phyloP scores from a whole-genome alignment of 169 alveolate genomes.

The Plasmodium relictum region DNA sequence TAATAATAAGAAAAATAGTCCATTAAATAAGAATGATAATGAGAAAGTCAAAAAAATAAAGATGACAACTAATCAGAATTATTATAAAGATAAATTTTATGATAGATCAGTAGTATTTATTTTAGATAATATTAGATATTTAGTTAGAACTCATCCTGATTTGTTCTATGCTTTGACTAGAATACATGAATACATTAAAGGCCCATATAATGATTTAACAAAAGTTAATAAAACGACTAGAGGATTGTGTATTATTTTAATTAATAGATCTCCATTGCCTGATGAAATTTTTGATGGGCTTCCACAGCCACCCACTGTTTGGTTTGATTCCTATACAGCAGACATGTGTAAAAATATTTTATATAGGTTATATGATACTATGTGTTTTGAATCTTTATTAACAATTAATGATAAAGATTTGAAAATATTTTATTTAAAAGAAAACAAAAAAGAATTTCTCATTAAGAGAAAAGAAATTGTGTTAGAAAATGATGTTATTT shows the following conservation, averaged over 20 bases:
- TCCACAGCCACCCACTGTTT: slow-evolving; percentile 78
- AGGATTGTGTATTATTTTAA: slow-evolving; percentile 65
- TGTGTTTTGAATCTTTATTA: slow-evolving; percentile 73
- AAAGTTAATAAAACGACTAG: slow-evolving; percentile 73
- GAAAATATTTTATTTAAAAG: slow-evolving; percentile 35
- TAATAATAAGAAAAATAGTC: background rate
- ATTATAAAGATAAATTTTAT: slow-evolving; percentile 51
- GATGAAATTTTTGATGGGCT: slow-evolving; percentile 76
- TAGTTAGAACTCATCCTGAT: slow-evolving; percentile 77
- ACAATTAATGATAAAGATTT: slow-evolving; percentile 70
- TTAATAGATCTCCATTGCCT: slow-evolving; percentile 76
- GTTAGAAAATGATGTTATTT: slow-evolving; percentile 69
- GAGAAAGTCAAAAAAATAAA: background rate
- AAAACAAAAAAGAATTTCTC: slow-evolving; percentile 57
- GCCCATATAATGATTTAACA: slow-evolving; percentile 74
- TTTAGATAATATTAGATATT: slow-evolving; percentile 61
- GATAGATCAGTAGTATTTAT: slow-evolving; percentile 75
- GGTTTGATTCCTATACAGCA: slow-evolving; percentile 76
- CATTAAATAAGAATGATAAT: background rate
- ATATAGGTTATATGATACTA: slow-evolving; percentile 42
- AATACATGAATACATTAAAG: slow-evolving; percentile 76
- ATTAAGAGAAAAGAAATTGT: slow-evolving; percentile 55
- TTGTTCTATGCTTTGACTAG: slow-evolving; percentile 75
- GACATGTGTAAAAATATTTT: slow-evolving; percentile 76
- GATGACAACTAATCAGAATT: slow-evolving; percentile 2